Base-by-base conservation (phyloP, 2,329 filamentous ascomycete genomes). In the Epichloe sp. region DNA sequence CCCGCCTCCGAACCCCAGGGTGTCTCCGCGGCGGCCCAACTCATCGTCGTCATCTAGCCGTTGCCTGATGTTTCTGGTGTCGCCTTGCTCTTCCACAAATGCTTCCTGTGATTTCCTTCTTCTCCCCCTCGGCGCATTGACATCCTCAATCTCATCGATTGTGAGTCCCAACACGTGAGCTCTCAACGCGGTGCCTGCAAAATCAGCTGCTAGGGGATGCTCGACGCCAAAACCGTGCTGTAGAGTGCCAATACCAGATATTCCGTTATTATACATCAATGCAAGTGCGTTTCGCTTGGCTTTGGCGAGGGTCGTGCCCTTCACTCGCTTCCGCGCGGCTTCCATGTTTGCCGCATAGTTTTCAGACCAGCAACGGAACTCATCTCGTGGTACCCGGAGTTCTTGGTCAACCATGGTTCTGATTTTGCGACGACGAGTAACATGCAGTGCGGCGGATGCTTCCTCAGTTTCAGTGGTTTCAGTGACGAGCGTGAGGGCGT, bases 341-440 rank as follows among this genome's bases (percentile, higher is more conserved):
- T 65, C 58, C 78, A 87, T 89, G 56, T 82, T 83, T 11, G 63
- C 55, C 7, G 70, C 53, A 51, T 79, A 78, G 41, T 72, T 59
- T 1, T 56, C 51, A 48, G 64, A 60, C 75, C 74, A 77, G 5
- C 55, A 50, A 50, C 64, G 67, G 46, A 74, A 60, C 48, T 68
- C 63, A 12, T 55, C 58, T 52, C 65, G 58, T 10, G 68, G 58
- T 10, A 77, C 31, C 17, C 64, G 62, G 15, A 67, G 67, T 52
- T 47, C 52, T 11, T 55, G 17, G 45, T 71, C 68, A 5, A 68
- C 12, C 59, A 68, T 62, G 14, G 44, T 51, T 14, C 62, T 45
- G 11, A 55, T 15, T 42, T 61, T 63, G 35, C 60, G 59, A 5
- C 58, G 62, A 8, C 62, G 64, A 10, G 54, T 48, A 35, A 60